Percentiles rank a stretch among this genome's conserved stretches.
These are phyloP conservation scores for Aspergillus glaucus DNA, from an alignment of 2,329 filamentous ascomycete genomes.

Conservation along the genomic window DNA sequence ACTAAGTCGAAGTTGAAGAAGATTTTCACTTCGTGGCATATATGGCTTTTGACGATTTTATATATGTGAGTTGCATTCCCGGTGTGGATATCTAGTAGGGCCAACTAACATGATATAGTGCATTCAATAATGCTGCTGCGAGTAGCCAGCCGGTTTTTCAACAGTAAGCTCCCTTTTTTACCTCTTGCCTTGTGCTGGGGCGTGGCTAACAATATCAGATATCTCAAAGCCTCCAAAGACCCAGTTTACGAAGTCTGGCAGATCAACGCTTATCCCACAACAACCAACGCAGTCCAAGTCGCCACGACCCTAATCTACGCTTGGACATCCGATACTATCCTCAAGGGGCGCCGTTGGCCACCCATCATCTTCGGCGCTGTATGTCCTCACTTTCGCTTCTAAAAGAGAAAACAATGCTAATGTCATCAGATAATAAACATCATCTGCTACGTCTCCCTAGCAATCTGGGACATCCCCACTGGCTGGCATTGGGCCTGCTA, in stretches of 20 bases:
- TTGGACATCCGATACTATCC: conserved; percentile 58
- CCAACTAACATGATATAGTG: conserved; percentile 15
- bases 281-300: conserved; percentile 50
- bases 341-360: conserved; percentile 57
- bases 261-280: conserved; percentile 54
- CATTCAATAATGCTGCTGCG: conserved; percentile 56
- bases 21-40: conserved; percentile 60
- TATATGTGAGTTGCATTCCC: conserved; percentile 43
- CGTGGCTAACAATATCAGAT: conserved; percentile 7
- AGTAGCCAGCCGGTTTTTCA: conserved; percentile 52
- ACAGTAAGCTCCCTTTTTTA: conserved; percentile 25
- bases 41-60: conserved; percentile 52
- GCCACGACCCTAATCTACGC: conserved; percentile 58
- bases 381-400: conserved; percentile 42
- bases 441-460: conserved; percentile 40
- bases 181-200: not conserved
- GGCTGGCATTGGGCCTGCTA: conserved; percentile 61
- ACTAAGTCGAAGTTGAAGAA: conserved; percentile 50
- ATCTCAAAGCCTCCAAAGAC: conserved; percentile 30
- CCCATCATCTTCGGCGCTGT: conserved; percentile 53
- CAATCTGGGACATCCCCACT: conserved; percentile 45
- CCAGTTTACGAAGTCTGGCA: conserved; percentile 42
- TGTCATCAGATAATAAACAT: conserved; percentile 30
- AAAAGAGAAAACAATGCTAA: not conserved
- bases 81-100: not conserved